Percentiles rank a stretch among this genome's conserved stretches.
phyloP scores from a whole-genome alignment of 2,329 filamentous ascomycete species.

The Claviceps humidiphila region DNA sequence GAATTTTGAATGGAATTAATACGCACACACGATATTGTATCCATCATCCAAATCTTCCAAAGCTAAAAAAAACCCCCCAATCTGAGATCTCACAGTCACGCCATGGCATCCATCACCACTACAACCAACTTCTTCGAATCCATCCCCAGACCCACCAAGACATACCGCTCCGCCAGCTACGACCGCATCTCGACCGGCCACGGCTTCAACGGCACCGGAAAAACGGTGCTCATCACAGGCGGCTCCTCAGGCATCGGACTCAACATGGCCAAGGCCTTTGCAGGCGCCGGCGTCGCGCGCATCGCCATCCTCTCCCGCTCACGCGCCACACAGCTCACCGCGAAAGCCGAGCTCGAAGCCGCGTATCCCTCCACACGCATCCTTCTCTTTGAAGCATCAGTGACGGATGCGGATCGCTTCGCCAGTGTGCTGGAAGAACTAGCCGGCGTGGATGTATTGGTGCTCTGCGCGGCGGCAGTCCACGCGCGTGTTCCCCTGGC shows the following conservation, averaged over 20 bases:
- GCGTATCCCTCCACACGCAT: background rate
- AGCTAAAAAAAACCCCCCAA: background rate
- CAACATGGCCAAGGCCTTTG: background rate
- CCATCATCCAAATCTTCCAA: background rate
- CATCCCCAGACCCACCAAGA: background rate
- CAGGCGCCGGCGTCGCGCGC: background rate
- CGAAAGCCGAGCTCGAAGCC: background rate
- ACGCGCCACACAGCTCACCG: background rate
- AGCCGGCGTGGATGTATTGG: background rate
- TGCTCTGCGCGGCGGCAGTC: background rate
- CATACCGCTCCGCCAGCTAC: background rate
- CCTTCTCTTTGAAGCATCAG: background rate
- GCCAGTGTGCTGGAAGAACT: background rate
- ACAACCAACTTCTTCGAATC: background rate
- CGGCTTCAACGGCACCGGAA: background rate
- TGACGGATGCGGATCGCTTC: background rate
- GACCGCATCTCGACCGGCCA: conserved; percentile 1
- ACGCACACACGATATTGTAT: too few species aligned
- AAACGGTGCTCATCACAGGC: background rate
- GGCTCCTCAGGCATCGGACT: background rate
- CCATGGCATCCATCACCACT: background rate
- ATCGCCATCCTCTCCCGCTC: background rate
- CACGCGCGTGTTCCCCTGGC: background rate
- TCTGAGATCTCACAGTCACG: background rate
- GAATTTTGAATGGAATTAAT: too few species aligned